These are phyloP conservation scores for Wickerhamomyces tratensis DNA, from an alignment of 805 yeast genomes.

Conservation along the genomic window DNA sequence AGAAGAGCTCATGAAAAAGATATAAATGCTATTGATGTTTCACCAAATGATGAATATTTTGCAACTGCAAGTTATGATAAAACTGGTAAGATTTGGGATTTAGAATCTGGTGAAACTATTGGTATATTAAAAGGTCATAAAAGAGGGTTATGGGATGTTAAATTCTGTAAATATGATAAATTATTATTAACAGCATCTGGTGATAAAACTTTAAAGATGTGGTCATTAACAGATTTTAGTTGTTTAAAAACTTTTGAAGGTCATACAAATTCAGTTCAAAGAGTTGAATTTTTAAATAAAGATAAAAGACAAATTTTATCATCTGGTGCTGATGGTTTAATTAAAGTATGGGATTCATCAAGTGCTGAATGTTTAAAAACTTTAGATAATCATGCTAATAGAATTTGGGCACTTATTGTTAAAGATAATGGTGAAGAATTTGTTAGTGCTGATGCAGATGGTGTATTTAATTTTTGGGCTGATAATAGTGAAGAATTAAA, in stretches of 20 bases:
- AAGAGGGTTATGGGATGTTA: slow-evolving; percentile 90
- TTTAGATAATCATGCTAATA: slow-evolving; percentile 85
- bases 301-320: slow-evolving; percentile 53
- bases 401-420: slow-evolving; percentile 84
- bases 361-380: slow-evolving; percentile 77
- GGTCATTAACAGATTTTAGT: slow-evolving; percentile 75
- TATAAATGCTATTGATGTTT: slow-evolving; percentile 77
- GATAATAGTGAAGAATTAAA: slow-evolving; percentile 76
- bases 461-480: slow-evolving; percentile 80
- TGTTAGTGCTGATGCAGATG: slow-evolving; percentile 91
- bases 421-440: slow-evolving; percentile 59
- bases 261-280: slow-evolving; percentile 85
- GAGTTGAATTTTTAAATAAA: slow-evolving; percentile 59
- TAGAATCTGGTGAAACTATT: slow-evolving; percentile 75
- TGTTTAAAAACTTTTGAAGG: slow-evolving; percentile 87
- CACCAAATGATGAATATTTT: slow-evolving; percentile 83
- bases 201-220: slow-evolving; percentile 80
- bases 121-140: slow-evolving; percentile 86
- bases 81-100: slow-evolving; percentile 82
- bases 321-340: slow-evolving; percentile 89
- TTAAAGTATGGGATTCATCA: slow-evolving; percentile 80
- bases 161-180: slow-evolving; percentile 74
- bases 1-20: slow-evolving; percentile 96
- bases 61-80: slow-evolving; percentile 96
- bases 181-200: slow-evolving; percentile 79